Evolutionary conservation across 2,329 filamentous ascomycete species (phyloP).

Genomic region (Fusarium floridanum): DNA sequence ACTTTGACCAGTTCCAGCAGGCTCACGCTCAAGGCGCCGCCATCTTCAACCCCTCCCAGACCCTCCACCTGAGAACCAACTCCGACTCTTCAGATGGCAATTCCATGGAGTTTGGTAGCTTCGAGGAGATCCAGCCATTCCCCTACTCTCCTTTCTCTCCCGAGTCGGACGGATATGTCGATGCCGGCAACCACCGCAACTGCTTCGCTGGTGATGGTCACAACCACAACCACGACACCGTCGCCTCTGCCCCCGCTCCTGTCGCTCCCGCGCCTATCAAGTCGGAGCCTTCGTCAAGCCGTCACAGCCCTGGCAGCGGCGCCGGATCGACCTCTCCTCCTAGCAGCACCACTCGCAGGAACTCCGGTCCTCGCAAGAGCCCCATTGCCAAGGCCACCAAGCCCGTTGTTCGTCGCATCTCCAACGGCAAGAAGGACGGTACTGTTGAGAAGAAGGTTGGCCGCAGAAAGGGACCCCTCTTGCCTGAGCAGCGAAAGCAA

Average conservation of each 20-base stretch:
- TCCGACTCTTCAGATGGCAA: constrained; percentile 86
- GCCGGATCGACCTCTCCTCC: constrained; percentile 72
- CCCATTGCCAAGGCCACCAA: constrained; percentile 85
- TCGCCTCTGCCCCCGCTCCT: constrained; percentile 74
- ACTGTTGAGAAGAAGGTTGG: constrained; percentile 91
- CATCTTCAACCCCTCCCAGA: constrained; percentile 93
- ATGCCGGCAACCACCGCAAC: constrained; percentile 70
- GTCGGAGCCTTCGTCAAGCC: constrained; percentile 62
- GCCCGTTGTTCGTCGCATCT: constrained; percentile 84
- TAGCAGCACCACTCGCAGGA: constrained; percentile 72
- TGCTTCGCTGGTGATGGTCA: constrained; percentile 70
- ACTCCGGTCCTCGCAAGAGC: constrained; percentile 79
- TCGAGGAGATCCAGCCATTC: constrained; percentile 80
- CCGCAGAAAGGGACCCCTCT: constrained; percentile 87
- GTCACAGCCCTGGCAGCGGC: constrained; percentile 71
- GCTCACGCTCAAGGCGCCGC: constrained; percentile 68
- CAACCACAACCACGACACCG: constrained; percentile 65
- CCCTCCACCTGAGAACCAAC: constrained; percentile 86
- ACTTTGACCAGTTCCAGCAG: constrained; percentile 70
- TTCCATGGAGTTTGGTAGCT: constrained; percentile 79
- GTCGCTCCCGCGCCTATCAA: constrained; percentile 79
- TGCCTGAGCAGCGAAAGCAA: constrained; percentile 95
- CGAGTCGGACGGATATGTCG: constrained; percentile 79
- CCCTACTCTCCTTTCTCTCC: constrained; percentile 86
- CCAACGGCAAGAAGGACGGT: constrained; percentile 82